Evolutionary conservation across 768 basidiomycete species (phyloP), one percentile per base, ranked within the genome.

Genomic region (Pleurotus platypus): DNA sequence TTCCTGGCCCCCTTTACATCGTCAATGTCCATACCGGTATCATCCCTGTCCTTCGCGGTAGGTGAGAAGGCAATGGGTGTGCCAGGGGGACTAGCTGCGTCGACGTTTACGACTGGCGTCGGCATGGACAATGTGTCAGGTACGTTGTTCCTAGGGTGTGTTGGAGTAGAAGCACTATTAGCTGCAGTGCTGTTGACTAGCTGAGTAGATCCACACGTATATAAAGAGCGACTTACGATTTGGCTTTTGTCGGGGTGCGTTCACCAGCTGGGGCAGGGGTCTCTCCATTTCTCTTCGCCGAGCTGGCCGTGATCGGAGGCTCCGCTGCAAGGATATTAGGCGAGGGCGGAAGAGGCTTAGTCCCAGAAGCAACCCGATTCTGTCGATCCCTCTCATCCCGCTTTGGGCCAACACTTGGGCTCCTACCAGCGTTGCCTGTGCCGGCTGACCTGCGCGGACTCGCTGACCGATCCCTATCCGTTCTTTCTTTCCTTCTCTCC

Each of bases 51-150:
- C 20, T 45, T 57, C 20, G 51, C 58, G 30, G 56, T 60, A 49
- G 58, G 38, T 24, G 60, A 40, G 22, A 66, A 63, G 11, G 69
- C 57, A 22, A 62, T 64, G 6, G 74, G 72, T 15, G 71, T 69
- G 2, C 65, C 67, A 46, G 75, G 74, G 27, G 81, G 78, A 58
- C 70, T 75, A 15, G 72, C 72, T n/a, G 55, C 58, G 9, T 64
- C 61, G 8, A 77, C 71, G 56, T 71, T 77, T 59, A 80, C 68
- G 16, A 63, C 65, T 2, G 70, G 69, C 13, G 67, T 66, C 7
- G 72, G 68, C 16, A 70, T 65, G 4, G 42, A 22, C 42, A 45
- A 45, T 2, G 62, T 60, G 16, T 67, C 66, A 4, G 71, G 67
- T 57, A 67, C 65, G 5, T 68, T 64, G 15, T 66, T 66, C 43